Conservation (phyloP, 768 basidiomycete species). For the Peribolospora baueri region DNA sequence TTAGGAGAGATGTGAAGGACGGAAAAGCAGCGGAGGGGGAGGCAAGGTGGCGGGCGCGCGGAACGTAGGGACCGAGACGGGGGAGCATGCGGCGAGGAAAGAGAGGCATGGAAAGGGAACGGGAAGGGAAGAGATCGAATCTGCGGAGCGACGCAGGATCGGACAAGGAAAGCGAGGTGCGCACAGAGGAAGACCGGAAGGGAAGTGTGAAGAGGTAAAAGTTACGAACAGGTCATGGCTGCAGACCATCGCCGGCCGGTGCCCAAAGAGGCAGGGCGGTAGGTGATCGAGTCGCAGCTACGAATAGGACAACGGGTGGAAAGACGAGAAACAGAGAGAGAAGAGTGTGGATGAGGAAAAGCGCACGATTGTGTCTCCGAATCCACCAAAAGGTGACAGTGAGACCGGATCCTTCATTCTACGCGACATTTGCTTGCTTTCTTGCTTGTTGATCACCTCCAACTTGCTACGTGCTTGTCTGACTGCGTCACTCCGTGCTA, state of each 20-base stretch:
- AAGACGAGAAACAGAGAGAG: neutral
- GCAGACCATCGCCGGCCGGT: slow-evolving; percentile 4
- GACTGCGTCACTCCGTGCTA: too few relatives aligned
- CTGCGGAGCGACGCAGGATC: neutral
- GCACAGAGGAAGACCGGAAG: neutral
- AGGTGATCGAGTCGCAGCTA: neutral
- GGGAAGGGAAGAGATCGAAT: neutral
- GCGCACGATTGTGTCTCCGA: too few relatives aligned
- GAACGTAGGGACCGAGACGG: neutral
- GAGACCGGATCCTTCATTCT: too few relatives aligned
- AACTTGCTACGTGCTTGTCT: too few relatives aligned
- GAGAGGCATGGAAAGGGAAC: neutral
- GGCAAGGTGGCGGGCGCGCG: neutral
- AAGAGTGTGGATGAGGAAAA: too few relatives aligned
- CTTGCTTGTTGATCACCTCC: too few relatives aligned
- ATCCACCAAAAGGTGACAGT: too few relatives aligned
- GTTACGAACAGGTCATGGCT: neutral
- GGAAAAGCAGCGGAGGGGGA: too few relatives aligned
- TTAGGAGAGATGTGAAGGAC: too few relatives aligned
- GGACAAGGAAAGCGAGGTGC: neutral
- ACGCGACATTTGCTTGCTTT: too few relatives aligned
- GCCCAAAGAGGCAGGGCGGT: neutral
- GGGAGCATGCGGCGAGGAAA: neutral
- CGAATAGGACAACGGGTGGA: neutral
- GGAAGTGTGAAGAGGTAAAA: neutral